phyloP scores from a whole-genome alignment of 2,329 filamentous ascomycete species.

The Fusarium siculi region DNA sequence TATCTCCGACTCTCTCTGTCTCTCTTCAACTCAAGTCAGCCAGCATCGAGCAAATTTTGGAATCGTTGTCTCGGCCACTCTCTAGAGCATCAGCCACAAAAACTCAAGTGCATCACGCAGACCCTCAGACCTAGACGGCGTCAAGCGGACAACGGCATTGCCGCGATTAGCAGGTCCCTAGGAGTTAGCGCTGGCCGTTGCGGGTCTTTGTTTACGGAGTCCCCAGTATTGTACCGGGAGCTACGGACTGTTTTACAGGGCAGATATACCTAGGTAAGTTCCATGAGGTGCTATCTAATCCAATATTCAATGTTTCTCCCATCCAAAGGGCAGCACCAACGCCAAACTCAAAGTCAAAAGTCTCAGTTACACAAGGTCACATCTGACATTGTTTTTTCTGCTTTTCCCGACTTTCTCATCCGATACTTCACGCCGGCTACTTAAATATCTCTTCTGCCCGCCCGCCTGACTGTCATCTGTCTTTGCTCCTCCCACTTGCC shows the following conservation, averaged over 20 bases:
- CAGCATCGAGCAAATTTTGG: neutral
- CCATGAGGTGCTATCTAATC: constrained; percentile 21
- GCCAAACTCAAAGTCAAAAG: constrained; percentile 1
- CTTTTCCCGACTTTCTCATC: neutral
- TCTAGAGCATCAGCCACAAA: neutral
- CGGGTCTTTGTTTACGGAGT: constrained; percentile 40
- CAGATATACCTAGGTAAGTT: constrained; percentile 30
- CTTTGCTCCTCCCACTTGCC: constrained; percentile 30
- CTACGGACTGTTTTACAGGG: constrained; percentile 41
- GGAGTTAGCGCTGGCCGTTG: constrained; percentile 38
- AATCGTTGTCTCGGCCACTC: neutral
- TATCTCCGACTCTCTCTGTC: neutral
- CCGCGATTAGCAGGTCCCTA: constrained; percentile 42
- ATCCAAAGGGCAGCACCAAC: constrained; percentile 26
- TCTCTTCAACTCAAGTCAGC: neutral
- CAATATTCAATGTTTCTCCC: constrained; percentile 43
- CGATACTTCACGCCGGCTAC: neutral
- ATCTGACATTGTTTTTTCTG: constrained; percentile 16
- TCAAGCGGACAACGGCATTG: constrained; percentile 42
- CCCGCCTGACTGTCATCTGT: neutral
- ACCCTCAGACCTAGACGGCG: constrained; percentile 34
- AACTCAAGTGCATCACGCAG: constrained; percentile 1
- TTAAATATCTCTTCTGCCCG: constrained; percentile 2
- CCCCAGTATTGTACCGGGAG: constrained; percentile 39
- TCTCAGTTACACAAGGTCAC: constrained; percentile 37